These are phyloP conservation scores for Mixia osmundae DNA, from an alignment of 1,284 basidiomycete species.

Conservation along the genomic window DNA sequence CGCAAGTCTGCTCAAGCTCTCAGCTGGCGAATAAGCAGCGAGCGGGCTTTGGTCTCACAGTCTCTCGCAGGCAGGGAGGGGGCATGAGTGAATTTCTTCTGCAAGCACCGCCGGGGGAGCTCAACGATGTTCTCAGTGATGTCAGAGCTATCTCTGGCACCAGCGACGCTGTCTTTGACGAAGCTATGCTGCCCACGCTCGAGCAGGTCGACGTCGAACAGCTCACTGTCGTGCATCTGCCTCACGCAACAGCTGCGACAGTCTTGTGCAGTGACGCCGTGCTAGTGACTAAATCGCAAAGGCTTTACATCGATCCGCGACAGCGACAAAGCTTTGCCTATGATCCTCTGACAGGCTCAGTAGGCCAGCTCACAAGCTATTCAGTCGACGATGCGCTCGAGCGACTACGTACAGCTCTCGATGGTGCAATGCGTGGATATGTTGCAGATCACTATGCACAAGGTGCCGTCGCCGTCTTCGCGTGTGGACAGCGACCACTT, in stretches of 20 bases:
- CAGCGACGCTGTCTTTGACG: conserved; percentile 45
- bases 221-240: conserved; percentile 46
- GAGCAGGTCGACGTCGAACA: conserved; percentile 63
- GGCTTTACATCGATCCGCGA: conserved; percentile 37
- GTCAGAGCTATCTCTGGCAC: conserved; percentile 9
- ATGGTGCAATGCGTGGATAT: conserved; percentile 42
- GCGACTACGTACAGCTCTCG: conserved; percentile 36
- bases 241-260: conserved; percentile 19
- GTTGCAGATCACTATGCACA: conserved; percentile 50
- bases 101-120: conserved; percentile 79
- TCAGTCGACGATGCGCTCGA: conserved; percentile 42
- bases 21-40: too few species aligned
- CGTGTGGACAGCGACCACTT: conserved; percentile 10
- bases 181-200: conserved; percentile 47
- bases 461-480: conserved; percentile 41
- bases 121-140: conserved; percentile 84
- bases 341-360: background rate
- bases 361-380: conserved; percentile 24
- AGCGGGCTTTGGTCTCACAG: too few species aligned
- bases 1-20: too few species aligned
- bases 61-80: too few species aligned
- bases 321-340: conserved; percentile 36
- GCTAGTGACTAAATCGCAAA: conserved; percentile 19
- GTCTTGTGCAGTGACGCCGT: conserved; percentile 52
- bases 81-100: too few species aligned